Evolutionary conservation across 306 rosid species (phyloP).

Genomic region (Gleditsia sinensis): DNA sequence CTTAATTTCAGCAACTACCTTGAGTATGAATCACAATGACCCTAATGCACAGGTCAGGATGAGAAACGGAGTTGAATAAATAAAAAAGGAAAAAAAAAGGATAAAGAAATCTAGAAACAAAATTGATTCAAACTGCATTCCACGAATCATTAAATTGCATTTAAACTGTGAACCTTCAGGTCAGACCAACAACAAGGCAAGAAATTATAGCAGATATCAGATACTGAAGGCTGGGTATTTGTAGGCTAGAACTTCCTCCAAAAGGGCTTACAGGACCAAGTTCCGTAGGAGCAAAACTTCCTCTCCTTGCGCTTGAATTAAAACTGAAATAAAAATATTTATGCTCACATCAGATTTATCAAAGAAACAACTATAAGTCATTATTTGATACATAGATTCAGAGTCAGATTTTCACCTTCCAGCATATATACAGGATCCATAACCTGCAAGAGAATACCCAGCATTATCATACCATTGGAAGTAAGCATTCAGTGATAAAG

Average conservation of each 20-base stretch:
- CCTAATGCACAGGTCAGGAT: conserved; percentile 29
- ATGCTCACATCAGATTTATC: conserved; percentile 11
- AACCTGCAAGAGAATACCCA: conserved; percentile 57
- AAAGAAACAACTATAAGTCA: not conserved
- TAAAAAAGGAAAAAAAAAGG: not conserved
- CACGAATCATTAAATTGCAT: conserved; percentile 34
- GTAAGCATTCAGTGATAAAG: not conserved
- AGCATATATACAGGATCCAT: conserved; percentile 71
- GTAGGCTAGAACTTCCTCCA: conserved; percentile 53
- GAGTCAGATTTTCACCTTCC: conserved; percentile 72
- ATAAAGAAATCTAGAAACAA: conserved; percentile 20
- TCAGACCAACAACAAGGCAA: conserved; percentile 44
- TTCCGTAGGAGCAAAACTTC: conserved; percentile 50
- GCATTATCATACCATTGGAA: not conserved
- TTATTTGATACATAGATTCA: conserved; percentile 1
- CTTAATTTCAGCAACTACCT: conserved; percentile 27
- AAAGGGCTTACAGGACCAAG: conserved; percentile 48
- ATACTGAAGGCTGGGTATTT: conserved; percentile 45
- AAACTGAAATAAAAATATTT: conserved; percentile 55
- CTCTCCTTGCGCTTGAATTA: conserved; percentile 47
- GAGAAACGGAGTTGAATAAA: conserved; percentile 26
- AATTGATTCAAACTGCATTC: conserved; percentile 41
- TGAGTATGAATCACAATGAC: conserved; percentile 30
- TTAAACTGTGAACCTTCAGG: conserved; percentile 26
- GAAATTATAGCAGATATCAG: conserved; percentile 40